A percentile compares a stretch with the other conserved stretches of the same genome.
Conservation (phyloP, 2,329 filamentous ascomycete genomes). For the Emericellopsis atlantica region DNA sequence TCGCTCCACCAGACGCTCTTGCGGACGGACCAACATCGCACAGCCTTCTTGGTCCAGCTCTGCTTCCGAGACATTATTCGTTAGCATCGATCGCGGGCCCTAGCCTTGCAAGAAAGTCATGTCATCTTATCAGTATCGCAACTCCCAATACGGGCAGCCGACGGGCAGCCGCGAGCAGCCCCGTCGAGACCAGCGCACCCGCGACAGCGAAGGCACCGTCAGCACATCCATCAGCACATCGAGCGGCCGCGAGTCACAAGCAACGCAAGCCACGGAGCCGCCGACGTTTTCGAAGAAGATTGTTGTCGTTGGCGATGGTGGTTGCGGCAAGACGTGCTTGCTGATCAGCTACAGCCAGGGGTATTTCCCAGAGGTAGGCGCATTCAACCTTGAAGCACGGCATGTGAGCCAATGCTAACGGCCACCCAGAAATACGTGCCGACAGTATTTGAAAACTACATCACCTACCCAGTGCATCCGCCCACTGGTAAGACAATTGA, state of each 20-base stretch:
- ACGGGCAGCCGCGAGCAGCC: slow-evolving; percentile 19
- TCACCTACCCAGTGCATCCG: slow-evolving; percentile 86
- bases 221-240: slow-evolving; percentile 72
- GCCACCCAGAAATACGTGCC: slow-evolving; percentile 86
- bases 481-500: slow-evolving; percentile 88
- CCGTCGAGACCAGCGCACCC: slow-evolving; percentile 37
- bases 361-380: slow-evolving; percentile 88
- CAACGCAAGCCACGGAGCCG: slow-evolving; percentile 78
- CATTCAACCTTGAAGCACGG: background rate
- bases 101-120: slow-evolving; percentile 18
- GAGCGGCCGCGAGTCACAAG: slow-evolving; percentile 63
- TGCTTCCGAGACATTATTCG: slow-evolving; percentile 1
- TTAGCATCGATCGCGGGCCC: background rate
- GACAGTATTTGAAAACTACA: slow-evolving; percentile 99
- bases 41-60: slow-evolving; percentile 1
- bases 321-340: slow-evolving; percentile 96
- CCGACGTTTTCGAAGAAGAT: slow-evolving; percentile 98
- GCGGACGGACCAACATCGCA: too few relatives aligned
- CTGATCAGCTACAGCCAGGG: slow-evolving; percentile 98
- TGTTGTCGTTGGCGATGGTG: slow-evolving; percentile 94
- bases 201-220: slow-evolving; percentile 81
- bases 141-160: slow-evolving; percentile 33
- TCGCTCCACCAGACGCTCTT: too few relatives aligned
- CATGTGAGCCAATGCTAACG: slow-evolving; percentile 1
- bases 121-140: slow-evolving; percentile 41